Evolutionary conservation across 192 early-diverging fungal species (phyloP).

Genomic region (Backusella sp.): DNA sequence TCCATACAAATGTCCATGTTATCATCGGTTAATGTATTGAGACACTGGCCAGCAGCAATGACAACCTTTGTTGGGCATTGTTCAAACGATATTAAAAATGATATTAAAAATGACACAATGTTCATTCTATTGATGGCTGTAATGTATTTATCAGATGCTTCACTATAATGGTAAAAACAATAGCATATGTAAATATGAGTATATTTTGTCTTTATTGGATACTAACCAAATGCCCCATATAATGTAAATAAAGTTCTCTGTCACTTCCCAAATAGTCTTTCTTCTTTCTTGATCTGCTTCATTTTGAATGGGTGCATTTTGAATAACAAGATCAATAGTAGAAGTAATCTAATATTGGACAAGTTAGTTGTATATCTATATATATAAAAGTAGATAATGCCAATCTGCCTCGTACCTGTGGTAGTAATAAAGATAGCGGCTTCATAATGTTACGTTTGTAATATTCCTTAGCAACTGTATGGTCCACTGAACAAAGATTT

Average conservation of each 20-base stretch:
- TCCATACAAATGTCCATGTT: constrained; percentile 59
- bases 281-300: constrained; percentile 36
- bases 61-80: constrained; percentile 48
- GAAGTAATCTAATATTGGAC: constrained; percentile 21
- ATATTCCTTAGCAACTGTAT: constrained; percentile 56
- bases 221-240: constrained; percentile 48
- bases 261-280: constrained; percentile 54
- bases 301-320: constrained; percentile 33
- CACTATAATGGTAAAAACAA: constrained; percentile 37
- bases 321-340: constrained; percentile 36
- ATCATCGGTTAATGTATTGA: constrained; percentile 83
- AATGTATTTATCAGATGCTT: constrained; percentile 69
- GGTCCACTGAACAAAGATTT: constrained; percentile 54
- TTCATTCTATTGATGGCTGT: constrained; percentile 63
- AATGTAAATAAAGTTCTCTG: constrained; percentile 58
- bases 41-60: constrained; percentile 65
- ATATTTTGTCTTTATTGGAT: background rate
- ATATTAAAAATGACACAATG: constrained; percentile 62
- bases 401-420: constrained; percentile 34
- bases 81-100: constrained; percentile 57
- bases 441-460: constrained; percentile 54
- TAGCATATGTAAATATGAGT: background rate
- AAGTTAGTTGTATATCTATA: background rate
- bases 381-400: background rate
- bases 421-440: constrained; percentile 43